Conservation (phyloP, 768 basidiomycete genomes). For the Mycena olivaceomarginata region DNA sequence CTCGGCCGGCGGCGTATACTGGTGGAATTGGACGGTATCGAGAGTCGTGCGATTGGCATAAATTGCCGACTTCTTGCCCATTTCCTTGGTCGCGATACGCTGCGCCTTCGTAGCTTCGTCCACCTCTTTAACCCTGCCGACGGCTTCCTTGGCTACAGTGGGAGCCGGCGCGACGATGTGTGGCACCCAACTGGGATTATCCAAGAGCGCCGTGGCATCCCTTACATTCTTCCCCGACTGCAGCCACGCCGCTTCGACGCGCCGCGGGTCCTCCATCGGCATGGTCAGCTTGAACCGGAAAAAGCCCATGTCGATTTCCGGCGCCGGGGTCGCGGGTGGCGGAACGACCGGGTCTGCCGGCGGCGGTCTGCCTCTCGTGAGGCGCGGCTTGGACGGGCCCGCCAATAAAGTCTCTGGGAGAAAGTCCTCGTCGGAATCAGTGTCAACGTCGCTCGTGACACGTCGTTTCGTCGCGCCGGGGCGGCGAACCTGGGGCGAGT, state of each 20-base stretch:
- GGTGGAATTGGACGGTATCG: conserved; percentile 63
- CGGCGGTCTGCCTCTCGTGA: conserved; percentile 68
- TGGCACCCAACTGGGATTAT: conserved; percentile 74
- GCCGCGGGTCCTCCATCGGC: conserved; percentile 65
- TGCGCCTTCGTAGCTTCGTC: conserved; percentile 84
- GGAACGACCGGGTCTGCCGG: conserved; percentile 48
- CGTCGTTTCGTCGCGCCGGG: conserved; percentile 69
- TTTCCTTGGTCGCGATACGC: conserved; percentile 80
- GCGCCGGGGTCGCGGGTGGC: conserved; percentile 45
- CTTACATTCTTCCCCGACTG: conserved; percentile 77
- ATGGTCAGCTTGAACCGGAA: conserved; percentile 79
- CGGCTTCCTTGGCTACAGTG: conserved; percentile 53
- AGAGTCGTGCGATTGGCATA: conserved; percentile 80
- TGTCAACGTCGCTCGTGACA: conserved; percentile 60
- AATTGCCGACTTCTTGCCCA: conserved; percentile 89
- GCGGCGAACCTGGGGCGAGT: conserved; percentile 77
- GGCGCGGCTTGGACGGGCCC: conserved; percentile 70
- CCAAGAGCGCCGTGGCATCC: conserved; percentile 75
- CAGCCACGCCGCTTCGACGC: conserved; percentile 81
- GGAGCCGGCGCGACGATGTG: conserved; percentile 44
- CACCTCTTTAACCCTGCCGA: conserved; percentile 82
- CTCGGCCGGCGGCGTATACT: conserved; percentile 54
- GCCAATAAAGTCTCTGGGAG: conserved; percentile 68
- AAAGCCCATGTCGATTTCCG: conserved; percentile 63
- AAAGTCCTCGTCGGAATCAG: conserved; percentile 84